Conservation (phyloP, 1,139 yeast genomes). For the Ashbya aceris region DNA sequence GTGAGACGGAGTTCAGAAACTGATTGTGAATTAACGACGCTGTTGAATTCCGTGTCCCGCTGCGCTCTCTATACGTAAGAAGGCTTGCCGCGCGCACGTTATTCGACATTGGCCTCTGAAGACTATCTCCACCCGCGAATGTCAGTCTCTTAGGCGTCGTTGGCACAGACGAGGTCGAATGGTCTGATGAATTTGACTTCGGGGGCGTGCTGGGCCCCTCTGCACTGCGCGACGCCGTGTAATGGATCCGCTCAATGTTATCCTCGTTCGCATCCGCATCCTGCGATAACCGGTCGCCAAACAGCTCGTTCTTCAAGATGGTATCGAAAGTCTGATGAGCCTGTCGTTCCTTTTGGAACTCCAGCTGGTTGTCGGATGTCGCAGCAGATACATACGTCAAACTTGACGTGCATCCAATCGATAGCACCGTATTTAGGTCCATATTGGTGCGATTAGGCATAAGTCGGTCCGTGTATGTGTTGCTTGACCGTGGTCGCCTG, state of each 20-base stretch:
- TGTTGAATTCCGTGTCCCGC: constrained; percentile 48
- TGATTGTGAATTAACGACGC: constrained; percentile 57
- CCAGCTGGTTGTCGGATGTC: constrained; percentile 50
- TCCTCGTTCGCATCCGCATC: constrained; percentile 21
- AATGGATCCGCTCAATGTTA: constrained; percentile 25
- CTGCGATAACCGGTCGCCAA: constrained; percentile 61
- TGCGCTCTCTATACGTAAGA: constrained; percentile 65
- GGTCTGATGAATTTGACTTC: constrained; percentile 11
- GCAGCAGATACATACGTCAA: constrained; percentile 16
- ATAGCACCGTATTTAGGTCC: constrained; percentile 78
- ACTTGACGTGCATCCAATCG: constrained; percentile 46
- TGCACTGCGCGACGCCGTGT: constrained; percentile 12
- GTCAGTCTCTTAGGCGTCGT: constrained; percentile 31
- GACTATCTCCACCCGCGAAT: constrained; percentile 13
- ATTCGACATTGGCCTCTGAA: constrained; percentile 41
- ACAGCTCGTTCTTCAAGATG: constrained; percentile 78
- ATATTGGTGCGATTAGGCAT: constrained; percentile 82
- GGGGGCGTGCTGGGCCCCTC: constrained; percentile 23
- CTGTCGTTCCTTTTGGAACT: constrained; percentile 61
- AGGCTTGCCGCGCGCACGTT: constrained; percentile 41
- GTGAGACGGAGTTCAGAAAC: constrained; percentile 57
- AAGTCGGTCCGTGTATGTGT: constrained; percentile 64
- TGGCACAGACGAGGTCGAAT: constrained; percentile 29
- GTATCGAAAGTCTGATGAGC: constrained; percentile 84
- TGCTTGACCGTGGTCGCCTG: constrained; percentile 23